Evolutionary conservation across 1,284 basidiomycete species (phyloP), one percentile per base, ranked within the genome.

Genomic region (Ceratobasidium theobromae): DNA sequence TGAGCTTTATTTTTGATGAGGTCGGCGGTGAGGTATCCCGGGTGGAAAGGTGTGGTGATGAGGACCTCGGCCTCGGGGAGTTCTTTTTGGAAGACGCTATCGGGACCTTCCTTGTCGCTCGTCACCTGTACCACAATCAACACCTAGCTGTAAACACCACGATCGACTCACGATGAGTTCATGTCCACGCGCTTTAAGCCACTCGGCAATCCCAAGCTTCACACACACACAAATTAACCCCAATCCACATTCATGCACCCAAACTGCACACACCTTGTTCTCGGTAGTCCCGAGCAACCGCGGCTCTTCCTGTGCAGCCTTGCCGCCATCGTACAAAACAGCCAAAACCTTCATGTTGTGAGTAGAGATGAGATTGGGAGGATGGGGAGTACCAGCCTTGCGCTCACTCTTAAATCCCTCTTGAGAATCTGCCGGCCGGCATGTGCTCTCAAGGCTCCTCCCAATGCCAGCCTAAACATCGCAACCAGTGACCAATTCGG

Each of bases 1-100:
- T 88, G 88, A 38, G 95, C 92, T 82, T 91, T 79, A 16, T 38
- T 45, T 48, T 72, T 35, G 52, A 67, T 27, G 69, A 53, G 28
- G 4, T 68, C 54, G 28, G 48, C 51, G 35, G 58, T 49, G 27
- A 66, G 84, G 78, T 97, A 96, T 70, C 87, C 93, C 52, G 91
- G 91, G 76, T 93, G 89, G 86, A 94, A 98, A 9, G 95, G 94
- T 0, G 94, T 97, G 16, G 93, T 95, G 77, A 95, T 92, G 72
- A 89, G 76, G 67, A 91, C 81, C 75, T 90, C 88, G 48, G 86
- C 84, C 85, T 95, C 93, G 67, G 84, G 83, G 70, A 97, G 83
- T 76, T 97, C 83, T 77, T 93, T 92, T 75, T 93, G 87, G 81
- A 98, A 95, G 70, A 84, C 87, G 67, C 88, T 91, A 76, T 91